Base-by-base conservation (phyloP, 2,329 filamentous ascomycete species). In the Fusarium bulbicola region DNA sequence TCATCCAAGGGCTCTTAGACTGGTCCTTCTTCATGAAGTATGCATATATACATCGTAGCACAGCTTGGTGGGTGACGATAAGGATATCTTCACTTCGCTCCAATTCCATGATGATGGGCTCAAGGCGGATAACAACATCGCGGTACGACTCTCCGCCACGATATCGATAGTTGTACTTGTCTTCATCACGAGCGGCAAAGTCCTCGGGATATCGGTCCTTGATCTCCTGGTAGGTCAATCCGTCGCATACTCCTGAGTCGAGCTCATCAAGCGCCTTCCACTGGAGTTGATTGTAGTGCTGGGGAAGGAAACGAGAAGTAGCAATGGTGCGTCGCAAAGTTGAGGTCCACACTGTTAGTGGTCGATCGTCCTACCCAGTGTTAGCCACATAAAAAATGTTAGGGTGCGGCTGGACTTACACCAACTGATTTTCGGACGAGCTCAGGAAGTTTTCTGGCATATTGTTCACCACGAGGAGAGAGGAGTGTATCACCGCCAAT, bases 111-210 rank as follows among this genome's bases (percentile, higher is more conserved):
- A 99, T 99, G 83, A 99, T 99, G 70, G 96, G 96, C 80, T 99
- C 96, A 1, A 99, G 91, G 2, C 96, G 94, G 78, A 98, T 98
- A 45, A 99, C 96, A 3, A 99, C 95, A 79, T 99, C 96, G 63
- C 95, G 93, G 82, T 99, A 92, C 69, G 93, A 97, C 84, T 99
- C 96, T 60, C 96, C 96, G 72, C 96, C 96, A 10, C 96, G 92
- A 84, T 99, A 99, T 64, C 96, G 94, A 85, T 99, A 99, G 85
- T 99, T 98, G 89, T 98, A 98, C 84, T 99, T 99, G 87, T 99
- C 96, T 75, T 97, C 94, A 82, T 99, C 96, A 71, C 96, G 94
- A 39, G 95, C 95, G 56, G 91, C 91, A 84, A 99, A 99, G 84
- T 99, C 96, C 76, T 98, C 95, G 0, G 96, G 96, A 80, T 94